A percentile compares a stretch with the other conserved stretches of the same genome.
phyloP scores from a whole-genome alignment of 768 basidiomycete species.

The Pleurotus pulmonarius region DNA sequence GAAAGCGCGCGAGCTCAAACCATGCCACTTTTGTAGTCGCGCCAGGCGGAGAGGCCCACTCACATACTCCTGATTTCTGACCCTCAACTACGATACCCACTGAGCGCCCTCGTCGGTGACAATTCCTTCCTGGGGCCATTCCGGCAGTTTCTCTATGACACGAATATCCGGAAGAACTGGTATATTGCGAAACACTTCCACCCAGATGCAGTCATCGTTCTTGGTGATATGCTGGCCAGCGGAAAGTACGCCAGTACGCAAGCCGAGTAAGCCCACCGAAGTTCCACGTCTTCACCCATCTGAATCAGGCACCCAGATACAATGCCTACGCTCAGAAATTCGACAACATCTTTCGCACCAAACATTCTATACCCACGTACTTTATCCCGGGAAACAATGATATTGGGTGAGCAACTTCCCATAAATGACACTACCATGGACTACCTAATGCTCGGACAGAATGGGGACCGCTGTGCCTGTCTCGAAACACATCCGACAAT shows the following conservation, averaged over 20 bases:
- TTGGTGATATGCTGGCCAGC: slow-evolving; percentile 74
- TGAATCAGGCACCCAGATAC: slow-evolving; percentile 42
- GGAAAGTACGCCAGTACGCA: slow-evolving; percentile 51
- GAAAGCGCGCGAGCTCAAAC: neutral
- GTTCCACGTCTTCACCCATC: too few relatives aligned
- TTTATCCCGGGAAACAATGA: slow-evolving; percentile 84
- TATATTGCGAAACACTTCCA: slow-evolving; percentile 50
- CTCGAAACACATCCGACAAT: slow-evolving; percentile 50
- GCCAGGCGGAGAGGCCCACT: slow-evolving; percentile 26
- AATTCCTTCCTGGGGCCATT: neutral
- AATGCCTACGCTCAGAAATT: slow-evolving; percentile 56
- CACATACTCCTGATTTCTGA: slow-evolving; percentile 71
- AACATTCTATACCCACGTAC: slow-evolving; percentile 38
- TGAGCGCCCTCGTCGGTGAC: slow-evolving; percentile 21
- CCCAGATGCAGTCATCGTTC: slow-evolving; percentile 66
- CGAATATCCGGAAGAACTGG: slow-evolving; percentile 72
- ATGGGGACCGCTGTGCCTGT: slow-evolving; percentile 51
- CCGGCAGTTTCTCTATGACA: slow-evolving; percentile 44
- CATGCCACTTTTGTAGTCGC: slow-evolving; percentile 10
- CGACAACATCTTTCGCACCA: slow-evolving; percentile 51
- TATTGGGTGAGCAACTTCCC: slow-evolving; percentile 44
- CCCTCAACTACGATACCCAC: slow-evolving; percentile 51
- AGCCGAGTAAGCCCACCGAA: slow-evolving; percentile 28
- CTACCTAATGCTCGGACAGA: slow-evolving; percentile 25
- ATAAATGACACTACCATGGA: neutral